These are phyloP conservation scores for Phaffia rhodozyma DNA, from an alignment of 1,284 basidiomycete species.

Conservation along the genomic window DNA sequence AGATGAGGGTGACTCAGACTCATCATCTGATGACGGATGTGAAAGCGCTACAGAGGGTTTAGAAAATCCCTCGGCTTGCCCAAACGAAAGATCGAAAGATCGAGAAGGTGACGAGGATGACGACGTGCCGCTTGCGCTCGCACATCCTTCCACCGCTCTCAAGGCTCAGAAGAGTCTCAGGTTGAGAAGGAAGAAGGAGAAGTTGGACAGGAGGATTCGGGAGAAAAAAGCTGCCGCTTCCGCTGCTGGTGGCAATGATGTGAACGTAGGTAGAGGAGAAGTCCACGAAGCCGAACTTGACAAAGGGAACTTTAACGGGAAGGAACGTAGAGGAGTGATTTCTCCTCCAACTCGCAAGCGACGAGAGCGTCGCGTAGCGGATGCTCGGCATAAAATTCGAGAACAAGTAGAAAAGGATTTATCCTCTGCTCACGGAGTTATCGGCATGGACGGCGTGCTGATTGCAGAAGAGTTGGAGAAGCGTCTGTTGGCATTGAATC, in stretches of 20 bases:
- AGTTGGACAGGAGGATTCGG: neutral
- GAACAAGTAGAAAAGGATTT: neutral
- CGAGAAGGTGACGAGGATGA: constrained; percentile 22
- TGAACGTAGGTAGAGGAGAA: neutral
- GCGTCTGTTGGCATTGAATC: neutral
- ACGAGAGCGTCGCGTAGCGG: neutral
- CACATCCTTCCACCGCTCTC: constrained; percentile 14
- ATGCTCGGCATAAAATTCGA: neutral
- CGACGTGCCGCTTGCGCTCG: constrained; percentile 17
- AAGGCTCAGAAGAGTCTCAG: constrained; percentile 14
- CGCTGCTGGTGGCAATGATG: neutral
- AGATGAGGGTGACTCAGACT: too few relatives aligned
- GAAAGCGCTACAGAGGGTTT: too few relatives aligned
- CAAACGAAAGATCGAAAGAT: too few relatives aligned
- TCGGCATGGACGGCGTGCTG: constrained; percentile 10
- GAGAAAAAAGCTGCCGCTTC: neutral
- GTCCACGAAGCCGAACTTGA: neutral
- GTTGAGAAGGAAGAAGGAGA: constrained; percentile 8
- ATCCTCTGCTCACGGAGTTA: constrained; percentile 3
- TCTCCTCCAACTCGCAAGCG: neutral
- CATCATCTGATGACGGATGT: too few relatives aligned
- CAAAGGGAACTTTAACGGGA: neutral
- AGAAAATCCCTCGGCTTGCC: too few relatives aligned
- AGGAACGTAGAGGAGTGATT: neutral
- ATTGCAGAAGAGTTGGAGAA: constrained; percentile 8